phyloP scores from a whole-genome alignment of 805 yeast genomes.

The Wickerhamiella alocasiicola region DNA sequence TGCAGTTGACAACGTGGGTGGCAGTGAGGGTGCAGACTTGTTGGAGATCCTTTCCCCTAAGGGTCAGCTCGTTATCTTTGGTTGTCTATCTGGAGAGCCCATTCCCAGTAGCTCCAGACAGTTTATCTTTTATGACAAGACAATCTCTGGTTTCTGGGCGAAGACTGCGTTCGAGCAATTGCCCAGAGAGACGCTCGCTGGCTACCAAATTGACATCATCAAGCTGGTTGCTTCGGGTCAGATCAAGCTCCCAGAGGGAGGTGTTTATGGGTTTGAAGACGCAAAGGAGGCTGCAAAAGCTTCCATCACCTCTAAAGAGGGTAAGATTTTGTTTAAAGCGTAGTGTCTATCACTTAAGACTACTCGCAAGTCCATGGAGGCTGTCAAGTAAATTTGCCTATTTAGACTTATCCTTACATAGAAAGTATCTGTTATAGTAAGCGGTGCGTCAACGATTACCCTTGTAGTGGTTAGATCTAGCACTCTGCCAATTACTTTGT shows the following conservation, averaged over 20 bases:
- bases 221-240: conserved; percentile 1
- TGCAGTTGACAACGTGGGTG: conserved; percentile 10
- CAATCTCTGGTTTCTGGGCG: conserved; percentile 9
- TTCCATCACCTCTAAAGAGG: not conserved
- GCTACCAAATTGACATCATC: conserved; percentile 2
- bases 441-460: too few species aligned
- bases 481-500: too few species aligned
- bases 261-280: conserved; percentile 1
- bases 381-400: too few species aligned
- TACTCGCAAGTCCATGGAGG: too few species aligned
- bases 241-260: conserved; percentile 7
- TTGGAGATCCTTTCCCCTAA: not conserved
- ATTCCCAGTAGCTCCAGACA: not conserved
- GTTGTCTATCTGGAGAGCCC: conserved; percentile 1
- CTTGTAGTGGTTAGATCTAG: too few species aligned
- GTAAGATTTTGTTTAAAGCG: conserved; percentile 13
- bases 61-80: conserved; percentile 7
- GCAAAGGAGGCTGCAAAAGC: conserved; percentile 7
- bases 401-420: too few species aligned
- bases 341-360: too few species aligned
- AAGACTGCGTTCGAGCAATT: not conserved
- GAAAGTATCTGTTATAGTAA: too few species aligned
- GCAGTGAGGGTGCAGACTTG: conserved; percentile 1
- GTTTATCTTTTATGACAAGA: conserved; percentile 3
- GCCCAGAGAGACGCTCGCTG: conserved; percentile 1